These are phyloP conservation scores for Phascolomyces articulosus DNA, from an alignment of 371 early-diverging fungal genomes.

Conservation along the genomic window DNA sequence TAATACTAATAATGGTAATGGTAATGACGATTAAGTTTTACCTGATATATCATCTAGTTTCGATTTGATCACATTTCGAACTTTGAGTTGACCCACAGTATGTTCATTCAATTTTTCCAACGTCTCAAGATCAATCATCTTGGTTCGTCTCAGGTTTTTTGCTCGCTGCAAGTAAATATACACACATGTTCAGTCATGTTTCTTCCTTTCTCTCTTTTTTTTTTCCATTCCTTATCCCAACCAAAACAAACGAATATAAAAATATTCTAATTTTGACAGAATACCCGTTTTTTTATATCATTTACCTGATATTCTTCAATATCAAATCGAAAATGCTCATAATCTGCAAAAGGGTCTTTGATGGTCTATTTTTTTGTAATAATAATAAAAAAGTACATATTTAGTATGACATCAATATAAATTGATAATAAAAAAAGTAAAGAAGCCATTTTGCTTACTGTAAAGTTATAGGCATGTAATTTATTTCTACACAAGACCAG, in stretches of 20 bases:
- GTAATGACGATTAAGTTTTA: background rate
- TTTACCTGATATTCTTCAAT: constrained; percentile 62
- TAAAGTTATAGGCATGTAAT: constrained; percentile 60
- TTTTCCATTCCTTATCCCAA: too few relatives aligned
- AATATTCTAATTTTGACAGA: too few relatives aligned
- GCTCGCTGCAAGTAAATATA: constrained; percentile 12
- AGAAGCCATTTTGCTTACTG: constrained; percentile 30
- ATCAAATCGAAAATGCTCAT: constrained; percentile 49
- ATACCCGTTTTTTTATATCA: background rate
- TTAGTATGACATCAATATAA: background rate
- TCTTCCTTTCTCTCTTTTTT: background rate
- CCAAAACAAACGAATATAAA: too few relatives aligned
- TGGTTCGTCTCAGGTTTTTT: constrained; percentile 32
- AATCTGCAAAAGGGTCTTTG: constrained; percentile 70
- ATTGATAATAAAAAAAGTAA: background rate
- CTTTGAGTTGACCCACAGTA: constrained; percentile 42
- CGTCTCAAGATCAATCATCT: constrained; percentile 45
- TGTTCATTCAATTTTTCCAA: constrained; percentile 45
- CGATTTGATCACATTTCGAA: constrained; percentile 62
- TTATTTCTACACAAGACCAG: constrained; percentile 59
- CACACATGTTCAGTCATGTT: background rate
- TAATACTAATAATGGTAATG: background rate
- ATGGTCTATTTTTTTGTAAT: constrained; percentile 17
- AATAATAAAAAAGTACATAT: too few relatives aligned
- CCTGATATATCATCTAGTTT: constrained; percentile 70